Conservation (phyloP, 1,284 basidiomycete species). For the Melanopsichium pennsylvanicum region DNA sequence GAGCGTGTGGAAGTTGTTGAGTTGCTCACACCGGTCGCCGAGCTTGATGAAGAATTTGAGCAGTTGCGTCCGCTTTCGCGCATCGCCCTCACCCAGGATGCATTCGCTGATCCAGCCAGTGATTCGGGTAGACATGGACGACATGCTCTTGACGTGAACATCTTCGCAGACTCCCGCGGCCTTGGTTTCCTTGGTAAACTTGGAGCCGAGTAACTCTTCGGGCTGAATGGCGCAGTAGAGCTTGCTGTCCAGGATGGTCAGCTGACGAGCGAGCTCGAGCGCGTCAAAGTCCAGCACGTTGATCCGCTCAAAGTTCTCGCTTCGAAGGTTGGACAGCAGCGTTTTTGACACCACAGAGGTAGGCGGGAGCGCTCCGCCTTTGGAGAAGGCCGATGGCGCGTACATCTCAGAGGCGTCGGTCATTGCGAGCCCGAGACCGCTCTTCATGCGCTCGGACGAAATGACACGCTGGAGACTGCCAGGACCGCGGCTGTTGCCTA, state of each 20-base stretch:
- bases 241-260: slow-evolving; percentile 64
- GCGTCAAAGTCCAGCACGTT: slow-evolving; percentile 86
- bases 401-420: slow-evolving; percentile 55
- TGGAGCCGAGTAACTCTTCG: slow-evolving; percentile 66
- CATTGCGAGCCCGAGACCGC: slow-evolving; percentile 25
- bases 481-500: slow-evolving; percentile 40
- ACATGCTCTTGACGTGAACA: slow-evolving; percentile 66
- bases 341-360: slow-evolving; percentile 82
- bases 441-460: slow-evolving; percentile 62
- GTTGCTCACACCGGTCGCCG: slow-evolving; percentile 64
- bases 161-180: slow-evolving; percentile 36
- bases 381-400: slow-evolving; percentile 38
- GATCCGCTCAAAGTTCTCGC: slow-evolving; percentile 70
- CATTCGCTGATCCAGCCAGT: slow-evolving; percentile 69
- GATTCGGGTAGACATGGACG: slow-evolving; percentile 66
- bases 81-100: slow-evolving; percentile 67
- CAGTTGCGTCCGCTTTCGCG: slow-evolving; percentile 64
- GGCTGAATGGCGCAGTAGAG: slow-evolving; percentile 65
- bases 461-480: slow-evolving; percentile 59
- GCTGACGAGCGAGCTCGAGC: slow-evolving; percentile 72
- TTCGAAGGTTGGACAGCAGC: slow-evolving; percentile 70
- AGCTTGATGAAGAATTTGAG: slow-evolving; percentile 68
- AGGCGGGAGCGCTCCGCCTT: slow-evolving; percentile 62
- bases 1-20: slow-evolving; percentile 68
- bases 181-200: slow-evolving; percentile 60